A percentile compares a stretch with the other conserved stretches of the same genome.
Evolutionary conservation across 371 early-diverging fungal genomes (phyloP).

Genomic region (Amoeboaphelidium protococcarum): DNA sequence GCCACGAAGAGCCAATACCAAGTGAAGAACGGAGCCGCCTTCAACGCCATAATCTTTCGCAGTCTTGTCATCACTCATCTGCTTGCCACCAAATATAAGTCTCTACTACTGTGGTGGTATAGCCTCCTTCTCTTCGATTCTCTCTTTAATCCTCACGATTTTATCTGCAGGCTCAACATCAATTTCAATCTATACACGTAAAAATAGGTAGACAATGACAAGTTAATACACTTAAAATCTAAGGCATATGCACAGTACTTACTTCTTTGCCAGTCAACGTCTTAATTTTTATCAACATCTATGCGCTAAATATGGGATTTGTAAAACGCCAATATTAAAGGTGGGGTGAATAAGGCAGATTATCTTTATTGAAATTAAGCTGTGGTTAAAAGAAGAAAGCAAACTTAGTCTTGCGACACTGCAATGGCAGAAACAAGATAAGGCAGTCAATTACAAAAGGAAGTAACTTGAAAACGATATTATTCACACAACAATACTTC

Average conservation of each 20-base stretch:
- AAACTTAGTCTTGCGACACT: too few species aligned
- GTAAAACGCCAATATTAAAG: not conserved
- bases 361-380: too few species aligned
- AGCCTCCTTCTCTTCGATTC: slow-evolving; percentile 86
- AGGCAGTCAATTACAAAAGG: too few species aligned
- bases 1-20: slow-evolving; percentile 93
- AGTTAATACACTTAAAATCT: not conserved
- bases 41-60: slow-evolving; percentile 47
- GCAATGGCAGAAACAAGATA: too few species aligned
- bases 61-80: slow-evolving; percentile 58
- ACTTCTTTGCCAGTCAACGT: slow-evolving; percentile 29
- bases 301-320: not conserved
- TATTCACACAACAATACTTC: too few species aligned
- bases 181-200: slow-evolving; percentile 52
- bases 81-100: slow-evolving; percentile 58
- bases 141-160: slow-evolving; percentile 68
- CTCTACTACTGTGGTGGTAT: slow-evolving; percentile 90
- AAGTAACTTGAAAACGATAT: too few species aligned
- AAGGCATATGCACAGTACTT: slow-evolving; percentile 30
- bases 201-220: not conserved
- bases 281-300: not conserved
- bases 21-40: slow-evolving; percentile 76
- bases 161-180: slow-evolving; percentile 64
- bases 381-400: too few species aligned
- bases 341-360: not conserved